A percentile compares a stretch with the other conserved stretches of the same genome.
Evolutionary conservation across 2,329 filamentous ascomycete genomes (phyloP).

Genomic region (Monosporascus sp.): DNA sequence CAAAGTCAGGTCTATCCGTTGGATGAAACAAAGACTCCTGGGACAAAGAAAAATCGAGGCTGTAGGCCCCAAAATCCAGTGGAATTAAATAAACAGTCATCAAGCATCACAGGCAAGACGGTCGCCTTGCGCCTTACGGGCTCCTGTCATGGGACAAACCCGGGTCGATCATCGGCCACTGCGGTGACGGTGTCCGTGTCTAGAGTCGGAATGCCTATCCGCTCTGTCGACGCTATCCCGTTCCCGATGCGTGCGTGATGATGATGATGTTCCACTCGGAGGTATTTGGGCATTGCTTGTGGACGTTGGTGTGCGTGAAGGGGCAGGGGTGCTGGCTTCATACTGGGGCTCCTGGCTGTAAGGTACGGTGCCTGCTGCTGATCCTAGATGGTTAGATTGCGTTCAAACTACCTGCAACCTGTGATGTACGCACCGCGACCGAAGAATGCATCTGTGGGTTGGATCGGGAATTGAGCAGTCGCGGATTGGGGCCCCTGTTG

Average conservation of each 20-base stretch:
- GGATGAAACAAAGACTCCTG: slow-evolving; percentile 22
- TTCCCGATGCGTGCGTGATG: slow-evolving; percentile 18
- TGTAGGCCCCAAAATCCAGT: slow-evolving; percentile 24
- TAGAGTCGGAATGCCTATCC: slow-evolving; percentile 25
- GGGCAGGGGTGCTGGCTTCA: slow-evolving; percentile 38
- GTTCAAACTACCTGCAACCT: slow-evolving; percentile 18
- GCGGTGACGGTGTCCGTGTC: slow-evolving; percentile 24
- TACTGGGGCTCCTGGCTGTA: slow-evolving; percentile 47
- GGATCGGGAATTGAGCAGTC: slow-evolving; percentile 33
- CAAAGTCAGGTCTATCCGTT: slow-evolving; percentile 27
- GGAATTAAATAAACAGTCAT: slow-evolving; percentile 26
- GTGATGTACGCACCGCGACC: slow-evolving; percentile 55
- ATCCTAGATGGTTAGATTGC: slow-evolving; percentile 46
- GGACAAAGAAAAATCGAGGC: slow-evolving; percentile 17
- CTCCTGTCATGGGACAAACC: slow-evolving; percentile 2
- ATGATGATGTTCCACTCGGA: slow-evolving; percentile 26
- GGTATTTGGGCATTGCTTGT: slow-evolving; percentile 24
- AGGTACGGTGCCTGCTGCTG: slow-evolving; percentile 42
- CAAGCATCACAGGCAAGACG: slow-evolving; percentile 22
- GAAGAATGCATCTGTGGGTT: slow-evolving; percentile 49
- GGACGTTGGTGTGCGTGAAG: slow-evolving; percentile 22
- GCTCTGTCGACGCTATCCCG: slow-evolving; percentile 19
- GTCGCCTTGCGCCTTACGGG: slow-evolving; percentile 9
- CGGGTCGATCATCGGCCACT: slow-evolving; percentile 20
- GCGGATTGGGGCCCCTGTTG: slow-evolving; percentile 25